Percentiles rank a stretch among this genome's conserved stretches.
phyloP scores from a whole-genome alignment of 202 grass and related monocot species.

The Digitaria exilis region DNA sequence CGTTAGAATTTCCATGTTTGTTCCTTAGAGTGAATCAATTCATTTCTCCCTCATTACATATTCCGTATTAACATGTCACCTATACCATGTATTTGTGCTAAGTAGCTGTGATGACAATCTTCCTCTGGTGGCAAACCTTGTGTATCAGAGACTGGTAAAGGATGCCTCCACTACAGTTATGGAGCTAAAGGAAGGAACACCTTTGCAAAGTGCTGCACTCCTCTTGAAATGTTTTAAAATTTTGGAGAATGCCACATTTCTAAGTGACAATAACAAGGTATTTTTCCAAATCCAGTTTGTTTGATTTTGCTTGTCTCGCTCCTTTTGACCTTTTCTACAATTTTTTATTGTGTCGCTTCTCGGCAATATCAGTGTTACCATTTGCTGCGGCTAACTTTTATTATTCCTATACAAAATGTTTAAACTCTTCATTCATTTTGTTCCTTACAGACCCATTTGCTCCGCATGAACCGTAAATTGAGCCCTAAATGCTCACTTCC shows the following conservation, averaged over 20 bases:
- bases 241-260: constrained; percentile 97
- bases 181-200: constrained; percentile 58
- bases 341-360: constrained; percentile 9
- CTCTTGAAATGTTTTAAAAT: constrained; percentile 99
- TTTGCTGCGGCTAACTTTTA: constrained; percentile 12
- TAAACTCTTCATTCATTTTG: constrained; percentile 36
- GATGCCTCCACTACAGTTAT: constrained; percentile 37
- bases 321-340: too few relatives aligned
- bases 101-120: constrained; percentile 35
- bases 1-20: constrained; percentile 24
- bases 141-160: constrained; percentile 65
- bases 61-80: too few relatives aligned
- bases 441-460: constrained; percentile 73
- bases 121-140: constrained; percentile 39
- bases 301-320: constrained; percentile 17
- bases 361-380: neutral
- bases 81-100: too few relatives aligned
- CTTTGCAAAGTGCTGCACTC: constrained; percentile 62
- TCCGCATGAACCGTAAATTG: constrained; percentile 66
- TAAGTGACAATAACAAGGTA: constrained; percentile 99
- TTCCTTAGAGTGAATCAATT: neutral
- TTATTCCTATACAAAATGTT: neutral
- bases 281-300: constrained; percentile 7
- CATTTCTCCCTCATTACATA: too few relatives aligned
- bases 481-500: constrained; percentile 56